Evolutionary conservation across 2,329 filamentous ascomycete genomes (phyloP).

Genomic region (Clonostachys rhizophaga): DNA sequence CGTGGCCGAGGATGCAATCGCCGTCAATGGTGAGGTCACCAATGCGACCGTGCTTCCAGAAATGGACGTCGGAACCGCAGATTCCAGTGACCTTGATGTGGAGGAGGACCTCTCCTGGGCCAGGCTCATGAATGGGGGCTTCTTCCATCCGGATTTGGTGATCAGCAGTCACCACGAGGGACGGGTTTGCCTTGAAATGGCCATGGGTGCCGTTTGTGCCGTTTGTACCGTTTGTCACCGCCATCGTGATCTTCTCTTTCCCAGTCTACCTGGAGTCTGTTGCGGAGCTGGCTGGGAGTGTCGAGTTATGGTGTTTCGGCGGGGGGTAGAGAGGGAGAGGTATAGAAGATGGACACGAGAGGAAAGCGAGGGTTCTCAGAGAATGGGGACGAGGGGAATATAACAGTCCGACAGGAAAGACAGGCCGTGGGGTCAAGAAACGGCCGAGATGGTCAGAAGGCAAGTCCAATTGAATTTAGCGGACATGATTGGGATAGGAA

Average conservation of each 20-base stretch:
- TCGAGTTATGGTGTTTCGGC: no score
- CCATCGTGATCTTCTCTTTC: no score
- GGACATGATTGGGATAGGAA: no score
- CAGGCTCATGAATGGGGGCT: background rate
- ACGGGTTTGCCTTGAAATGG: background rate
- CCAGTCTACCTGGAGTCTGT: no score
- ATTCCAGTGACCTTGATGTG: conserved; percentile 61
- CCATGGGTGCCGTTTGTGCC: no score
- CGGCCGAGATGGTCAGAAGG: no score
- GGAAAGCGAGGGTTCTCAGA: background rate
- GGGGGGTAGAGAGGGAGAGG: background rate
- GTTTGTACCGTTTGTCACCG: no score
- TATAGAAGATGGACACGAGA: background rate
- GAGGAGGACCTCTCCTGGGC: conserved; percentile 49
- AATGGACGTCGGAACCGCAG: conserved; percentile 67
- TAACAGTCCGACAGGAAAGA: no score
- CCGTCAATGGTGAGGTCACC: conserved; percentile 57
- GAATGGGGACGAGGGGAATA: no score
- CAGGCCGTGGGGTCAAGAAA: no score
- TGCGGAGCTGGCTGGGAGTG: no score
- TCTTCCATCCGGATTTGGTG: background rate
- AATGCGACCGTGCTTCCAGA: conserved; percentile 62
- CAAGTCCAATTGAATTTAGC: no score
- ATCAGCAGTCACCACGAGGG: background rate
- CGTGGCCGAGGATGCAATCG: conserved; percentile 62